Percentiles rank a stretch among this genome's conserved stretches.
Conservation (phyloP, 2,329 filamentous ascomycete genomes). For the Cladosporium colombiae region DNA sequence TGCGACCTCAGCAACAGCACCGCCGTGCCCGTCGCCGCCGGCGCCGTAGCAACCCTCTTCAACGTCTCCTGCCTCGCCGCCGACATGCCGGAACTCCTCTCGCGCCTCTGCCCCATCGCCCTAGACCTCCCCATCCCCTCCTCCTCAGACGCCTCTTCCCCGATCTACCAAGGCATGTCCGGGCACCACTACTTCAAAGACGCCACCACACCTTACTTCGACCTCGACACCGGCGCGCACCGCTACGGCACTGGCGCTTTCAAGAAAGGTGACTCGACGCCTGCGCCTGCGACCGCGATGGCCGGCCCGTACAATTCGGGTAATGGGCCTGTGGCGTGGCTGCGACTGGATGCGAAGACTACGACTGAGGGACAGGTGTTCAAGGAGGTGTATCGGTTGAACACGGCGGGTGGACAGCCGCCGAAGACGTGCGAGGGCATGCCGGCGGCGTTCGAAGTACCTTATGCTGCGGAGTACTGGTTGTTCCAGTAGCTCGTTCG, state of each 20-base stretch:
- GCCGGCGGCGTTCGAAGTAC: slow-evolving; percentile 65
- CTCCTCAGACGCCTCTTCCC: slow-evolving; percentile 42
- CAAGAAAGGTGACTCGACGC: slow-evolving; percentile 60
- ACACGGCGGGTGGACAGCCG: slow-evolving; percentile 78
- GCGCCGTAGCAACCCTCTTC: slow-evolving; percentile 82
- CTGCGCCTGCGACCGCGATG: slow-evolving; percentile 64
- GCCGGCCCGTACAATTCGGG: slow-evolving; percentile 59
- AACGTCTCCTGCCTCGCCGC: slow-evolving; percentile 80
- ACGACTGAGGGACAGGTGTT: slow-evolving; percentile 57
- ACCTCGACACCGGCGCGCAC: slow-evolving; percentile 61
- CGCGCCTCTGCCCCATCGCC: slow-evolving; percentile 65
- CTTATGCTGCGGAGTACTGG: slow-evolving; percentile 83
- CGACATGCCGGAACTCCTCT: slow-evolving; percentile 66
- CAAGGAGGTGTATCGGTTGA: slow-evolving; percentile 77
- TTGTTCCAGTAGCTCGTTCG: slow-evolving; percentile 42
- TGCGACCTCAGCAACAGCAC: slow-evolving; percentile 62
- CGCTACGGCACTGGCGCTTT: slow-evolving; percentile 63
- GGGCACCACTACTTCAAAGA: slow-evolving; percentile 82
- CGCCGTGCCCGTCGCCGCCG: slow-evolving; percentile 63
- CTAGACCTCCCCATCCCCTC: slow-evolving; percentile 61
- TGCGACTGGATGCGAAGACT: slow-evolving; percentile 63
- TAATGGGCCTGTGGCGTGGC: slow-evolving; percentile 74
- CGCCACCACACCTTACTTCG: slow-evolving; percentile 73
- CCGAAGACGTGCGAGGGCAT: slow-evolving; percentile 72
- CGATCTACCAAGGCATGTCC: slow-evolving; percentile 64